Conservation (phyloP, 305 asterid genomes). For the Solanum hybrid region DNA sequence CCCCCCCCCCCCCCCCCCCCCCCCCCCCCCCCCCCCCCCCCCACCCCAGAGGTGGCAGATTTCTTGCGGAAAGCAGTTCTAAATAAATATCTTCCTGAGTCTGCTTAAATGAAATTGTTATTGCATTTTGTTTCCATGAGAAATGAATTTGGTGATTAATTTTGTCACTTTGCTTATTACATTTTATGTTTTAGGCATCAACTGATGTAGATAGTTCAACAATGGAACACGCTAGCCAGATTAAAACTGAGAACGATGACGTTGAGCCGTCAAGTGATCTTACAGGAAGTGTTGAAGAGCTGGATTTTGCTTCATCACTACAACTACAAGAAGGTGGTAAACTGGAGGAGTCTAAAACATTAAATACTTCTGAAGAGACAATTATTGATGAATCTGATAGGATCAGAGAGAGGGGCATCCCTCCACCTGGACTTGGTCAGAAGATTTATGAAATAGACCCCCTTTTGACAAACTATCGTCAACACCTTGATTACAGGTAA, state of each 20-base stretch:
- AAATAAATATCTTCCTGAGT: not conserved
- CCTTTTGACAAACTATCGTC: slow-evolving; percentile 45
- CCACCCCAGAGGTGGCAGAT: not conserved
- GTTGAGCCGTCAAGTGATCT: slow-evolving; percentile 25
- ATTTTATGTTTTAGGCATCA: slow-evolving; percentile 32
- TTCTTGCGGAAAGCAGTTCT: not conserved
- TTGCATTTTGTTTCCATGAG: not conserved
- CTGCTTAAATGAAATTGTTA: not conserved
- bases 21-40: too few species aligned
- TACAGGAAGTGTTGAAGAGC: slow-evolving; percentile 25
- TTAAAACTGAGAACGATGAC: slow-evolving; percentile 21
- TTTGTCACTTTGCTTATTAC: not conserved
- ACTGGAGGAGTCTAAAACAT: slow-evolving; percentile 24
- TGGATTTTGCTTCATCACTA: slow-evolving; percentile 27
- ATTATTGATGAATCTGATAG: slow-evolving; percentile 47
- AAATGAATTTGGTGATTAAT: not conserved
- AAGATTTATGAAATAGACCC: slow-evolving; percentile 92
- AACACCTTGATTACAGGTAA: slow-evolving; percentile 90
- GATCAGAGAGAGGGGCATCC: slow-evolving; percentile 42
- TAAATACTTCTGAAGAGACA: slow-evolving; percentile 25
- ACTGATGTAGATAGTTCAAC: slow-evolving; percentile 33
- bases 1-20: too few species aligned
- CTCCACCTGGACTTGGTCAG: slow-evolving; percentile 85
- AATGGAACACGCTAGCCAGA: slow-evolving; percentile 25
- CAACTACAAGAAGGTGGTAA: slow-evolving; percentile 25